A percentile compares a stretch with the other conserved stretches of the same genome.
These are phyloP conservation scores for Blastobotrys ciferrii DNA, from an alignment of 1,139 yeast species.

Conservation along the genomic window DNA sequence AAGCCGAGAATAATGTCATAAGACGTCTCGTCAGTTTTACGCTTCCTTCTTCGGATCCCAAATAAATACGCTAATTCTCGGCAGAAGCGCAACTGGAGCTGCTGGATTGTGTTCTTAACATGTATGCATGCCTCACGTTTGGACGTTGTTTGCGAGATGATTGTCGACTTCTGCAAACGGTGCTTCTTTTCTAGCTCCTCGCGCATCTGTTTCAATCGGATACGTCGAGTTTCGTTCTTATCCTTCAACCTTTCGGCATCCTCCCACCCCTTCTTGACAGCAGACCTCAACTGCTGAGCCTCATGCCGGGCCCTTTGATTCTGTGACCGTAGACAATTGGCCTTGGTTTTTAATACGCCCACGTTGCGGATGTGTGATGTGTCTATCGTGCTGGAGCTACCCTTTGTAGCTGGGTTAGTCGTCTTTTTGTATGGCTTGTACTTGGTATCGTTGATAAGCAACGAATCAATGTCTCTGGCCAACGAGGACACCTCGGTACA, in stretches of 20 bases:
- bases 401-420: background rate
- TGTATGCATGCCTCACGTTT: conserved; percentile 7
- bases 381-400: background rate
- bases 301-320: conserved; percentile 14
- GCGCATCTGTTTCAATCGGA: conserved; percentile 8
- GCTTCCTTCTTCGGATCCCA: conserved; percentile 20
- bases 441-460: conserved; percentile 14
- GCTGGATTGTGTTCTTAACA: conserved; percentile 8
- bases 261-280: conserved; percentile 9
- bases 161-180: conserved; percentile 1
- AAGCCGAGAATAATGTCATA: conserved; percentile 30
- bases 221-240: conserved; percentile 12
- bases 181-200: conserved; percentile 5
- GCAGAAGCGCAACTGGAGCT: conserved; percentile 13
- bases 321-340: conserved; percentile 15
- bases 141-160: conserved; percentile 7
- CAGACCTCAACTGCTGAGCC: conserved; percentile 11
- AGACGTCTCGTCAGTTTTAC: conserved; percentile 14
- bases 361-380: conserved; percentile 15
- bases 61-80: conserved; percentile 18
- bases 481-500: conserved; percentile 28
- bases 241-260: conserved; percentile 12
- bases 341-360: conserved; percentile 16
- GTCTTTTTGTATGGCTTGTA: conserved; percentile 7
- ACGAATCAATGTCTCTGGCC: conserved; percentile 16